phyloP scores from a whole-genome alignment of 2,329 filamentous ascomycete genomes.

The Talaromyces sp. region DNA sequence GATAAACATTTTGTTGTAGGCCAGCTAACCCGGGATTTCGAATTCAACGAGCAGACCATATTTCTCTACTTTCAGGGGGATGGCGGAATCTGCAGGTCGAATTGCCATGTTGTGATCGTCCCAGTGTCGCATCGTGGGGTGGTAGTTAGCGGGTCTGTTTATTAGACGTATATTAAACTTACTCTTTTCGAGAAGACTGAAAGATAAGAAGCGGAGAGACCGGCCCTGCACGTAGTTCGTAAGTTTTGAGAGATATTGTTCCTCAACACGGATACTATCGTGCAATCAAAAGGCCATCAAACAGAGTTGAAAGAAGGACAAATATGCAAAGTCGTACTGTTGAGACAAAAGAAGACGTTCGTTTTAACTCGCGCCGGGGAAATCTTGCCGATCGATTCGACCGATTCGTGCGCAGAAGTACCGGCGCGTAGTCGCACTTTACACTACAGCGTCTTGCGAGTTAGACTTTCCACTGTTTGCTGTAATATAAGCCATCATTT shows the following conservation, averaged over 20 bases:
- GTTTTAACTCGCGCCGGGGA: not conserved
- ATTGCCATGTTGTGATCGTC: not conserved
- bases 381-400: not conserved
- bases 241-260: not conserved
- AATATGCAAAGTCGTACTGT: not conserved
- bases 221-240: not conserved
- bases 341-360: not conserved
- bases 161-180: not conserved
- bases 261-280: not conserved
- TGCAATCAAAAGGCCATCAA: not conserved
- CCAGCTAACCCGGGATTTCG: not conserved
- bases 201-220: slow-evolving; percentile 2
- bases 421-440: no score
- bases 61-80: not conserved
- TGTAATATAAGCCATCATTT: no score
- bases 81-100: not conserved
- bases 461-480: no score
- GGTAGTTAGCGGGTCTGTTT: slow-evolving; percentile 8
- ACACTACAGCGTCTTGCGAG: no score
- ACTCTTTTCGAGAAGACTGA: not conserved
- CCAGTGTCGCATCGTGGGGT: slow-evolving; percentile 3
- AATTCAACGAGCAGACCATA: not conserved
- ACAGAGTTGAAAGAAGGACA: not conserved
- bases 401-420: no score
- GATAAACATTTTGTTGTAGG: not conserved